Conservation (phyloP, 2,329 filamentous ascomycete genomes). For the Dothideomycetidae sp. region DNA sequence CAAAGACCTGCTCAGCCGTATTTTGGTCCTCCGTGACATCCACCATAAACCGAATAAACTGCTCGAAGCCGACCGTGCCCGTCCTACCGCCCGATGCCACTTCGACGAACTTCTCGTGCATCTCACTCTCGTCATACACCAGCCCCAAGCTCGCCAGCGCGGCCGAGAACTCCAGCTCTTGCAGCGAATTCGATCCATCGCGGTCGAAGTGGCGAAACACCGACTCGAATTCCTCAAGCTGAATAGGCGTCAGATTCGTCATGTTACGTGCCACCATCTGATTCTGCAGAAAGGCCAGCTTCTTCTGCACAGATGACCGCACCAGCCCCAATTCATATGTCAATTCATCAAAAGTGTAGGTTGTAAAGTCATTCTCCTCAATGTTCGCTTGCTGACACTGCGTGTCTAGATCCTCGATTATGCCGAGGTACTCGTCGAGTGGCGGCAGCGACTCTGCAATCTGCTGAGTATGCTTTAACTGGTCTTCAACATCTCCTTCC, state of each 20-base stretch:
- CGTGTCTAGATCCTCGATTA: conserved; percentile 71
- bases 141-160: conserved; percentile 88
- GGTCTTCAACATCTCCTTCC: conserved; percentile 92
- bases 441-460: conserved; percentile 76
- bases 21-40: conserved; percentile 98
- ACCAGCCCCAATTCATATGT: conserved; percentile 87
- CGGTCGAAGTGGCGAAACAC: conserved; percentile 97
- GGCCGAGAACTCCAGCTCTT: conserved; percentile 90
- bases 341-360: conserved; percentile 93
- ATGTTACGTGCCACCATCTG: conserved; percentile 97
- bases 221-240: conserved; percentile 95
- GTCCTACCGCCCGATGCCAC: conserved; percentile 50
- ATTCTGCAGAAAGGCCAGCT: conserved; percentile 91
- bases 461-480: conserved; percentile 71
- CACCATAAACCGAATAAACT: conserved; percentile 99
- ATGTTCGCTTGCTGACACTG: conserved; percentile 96
- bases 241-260: conserved; percentile 96
- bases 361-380: conserved; percentile 99
- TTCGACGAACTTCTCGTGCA: conserved; percentile 86
- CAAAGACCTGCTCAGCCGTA: conserved; percentile 94
- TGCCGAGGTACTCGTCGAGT: conserved; percentile 78
- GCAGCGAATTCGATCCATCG: conserved; percentile 75
- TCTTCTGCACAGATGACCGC: conserved; percentile 85
- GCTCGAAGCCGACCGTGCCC: conserved; percentile 77
- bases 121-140: conserved; percentile 94